These are phyloP conservation scores for Flueggea neowawraea DNA, from an alignment of 441 rosid genomes.

Conservation along the genomic window DNA sequence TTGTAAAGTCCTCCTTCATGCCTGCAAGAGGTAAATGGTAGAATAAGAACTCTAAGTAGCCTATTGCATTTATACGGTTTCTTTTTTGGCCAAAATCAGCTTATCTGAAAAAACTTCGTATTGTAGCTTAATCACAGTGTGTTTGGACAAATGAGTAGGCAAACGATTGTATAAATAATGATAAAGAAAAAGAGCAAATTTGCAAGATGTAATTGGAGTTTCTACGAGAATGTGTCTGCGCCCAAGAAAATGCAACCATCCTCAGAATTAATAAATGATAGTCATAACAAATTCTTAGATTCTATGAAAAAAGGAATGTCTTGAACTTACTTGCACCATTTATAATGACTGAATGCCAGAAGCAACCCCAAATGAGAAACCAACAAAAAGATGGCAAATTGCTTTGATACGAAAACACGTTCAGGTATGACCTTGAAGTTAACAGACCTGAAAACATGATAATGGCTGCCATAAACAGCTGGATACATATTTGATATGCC, in stretches of 20 bases:
- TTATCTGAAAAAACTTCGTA: no score
- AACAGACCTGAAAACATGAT: conserved; percentile 69
- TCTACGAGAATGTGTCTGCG: no score
- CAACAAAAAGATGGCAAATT: conserved; percentile 78
- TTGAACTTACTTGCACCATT: conserved; percentile 92
- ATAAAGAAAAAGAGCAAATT: no score
- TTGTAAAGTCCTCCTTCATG: conserved; percentile 82
- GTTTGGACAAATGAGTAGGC: no score
- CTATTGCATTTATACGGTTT: not conserved
- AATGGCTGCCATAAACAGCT: not conserved
- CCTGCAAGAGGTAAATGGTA: conserved; percentile 36
- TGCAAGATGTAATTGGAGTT: no score
- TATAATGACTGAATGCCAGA: conserved; percentile 59
- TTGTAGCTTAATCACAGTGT: no score
- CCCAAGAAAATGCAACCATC: conserved; percentile 1
- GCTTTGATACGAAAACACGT: conserved; percentile 78
- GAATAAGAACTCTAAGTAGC: not conserved
- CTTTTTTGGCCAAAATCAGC: not conserved
- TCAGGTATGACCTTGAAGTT: conserved; percentile 96
- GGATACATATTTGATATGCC: not conserved
- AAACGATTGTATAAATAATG: no score
- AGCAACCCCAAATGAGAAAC: conserved; percentile 65
- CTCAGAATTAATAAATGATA: not conserved
- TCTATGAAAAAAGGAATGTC: no score
- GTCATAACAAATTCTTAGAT: not conserved